phyloP scores from a whole-genome alignment of 306 rosid genomes.

The Styphnolobium japonicum region DNA sequence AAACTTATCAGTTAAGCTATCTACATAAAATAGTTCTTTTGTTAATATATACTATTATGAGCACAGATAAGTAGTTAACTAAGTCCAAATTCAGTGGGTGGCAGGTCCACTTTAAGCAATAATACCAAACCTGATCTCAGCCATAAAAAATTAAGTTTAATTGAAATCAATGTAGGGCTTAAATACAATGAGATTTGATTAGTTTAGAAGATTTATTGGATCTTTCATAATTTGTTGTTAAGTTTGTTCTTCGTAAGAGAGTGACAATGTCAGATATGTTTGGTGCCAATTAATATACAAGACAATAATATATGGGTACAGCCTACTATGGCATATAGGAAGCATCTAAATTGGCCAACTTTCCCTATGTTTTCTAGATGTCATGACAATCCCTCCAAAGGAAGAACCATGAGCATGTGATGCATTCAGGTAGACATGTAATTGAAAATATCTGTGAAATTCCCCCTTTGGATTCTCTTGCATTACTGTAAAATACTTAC shows the following conservation, averaged over 20 bases:
- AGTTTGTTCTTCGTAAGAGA: background rate
- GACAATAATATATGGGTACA: conserved; percentile 6
- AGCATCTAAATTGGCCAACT: conserved; percentile 28
- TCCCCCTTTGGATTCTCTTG: conserved; percentile 16
- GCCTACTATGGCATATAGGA: conserved; percentile 9
- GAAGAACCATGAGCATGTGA: conserved; percentile 27
- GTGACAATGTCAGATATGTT: background rate
- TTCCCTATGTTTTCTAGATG: background rate
- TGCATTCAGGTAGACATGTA: background rate
- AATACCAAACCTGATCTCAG: conserved; percentile 10
- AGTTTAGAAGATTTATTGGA: background rate
- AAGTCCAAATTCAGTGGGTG: conserved; percentile 19
- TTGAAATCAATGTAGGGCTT: background rate
- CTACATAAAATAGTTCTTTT: background rate
- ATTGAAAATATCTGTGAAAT: background rate
- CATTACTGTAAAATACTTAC: background rate
- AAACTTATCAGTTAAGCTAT: conserved; percentile 27
- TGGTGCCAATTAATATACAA: conserved; percentile 18
- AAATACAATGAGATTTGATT: background rate
- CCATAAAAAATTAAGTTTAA: background rate
- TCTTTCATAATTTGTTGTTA: background rate
- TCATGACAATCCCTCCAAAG: background rate
- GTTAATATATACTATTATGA: background rate
- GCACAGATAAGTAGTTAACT: background rate
- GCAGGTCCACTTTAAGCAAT: conserved; percentile 15